These are phyloP conservation scores for Chrysopogon serrulatus DNA, from an alignment of 176 grass and related monocot genomes.

Conservation along the genomic window DNA sequence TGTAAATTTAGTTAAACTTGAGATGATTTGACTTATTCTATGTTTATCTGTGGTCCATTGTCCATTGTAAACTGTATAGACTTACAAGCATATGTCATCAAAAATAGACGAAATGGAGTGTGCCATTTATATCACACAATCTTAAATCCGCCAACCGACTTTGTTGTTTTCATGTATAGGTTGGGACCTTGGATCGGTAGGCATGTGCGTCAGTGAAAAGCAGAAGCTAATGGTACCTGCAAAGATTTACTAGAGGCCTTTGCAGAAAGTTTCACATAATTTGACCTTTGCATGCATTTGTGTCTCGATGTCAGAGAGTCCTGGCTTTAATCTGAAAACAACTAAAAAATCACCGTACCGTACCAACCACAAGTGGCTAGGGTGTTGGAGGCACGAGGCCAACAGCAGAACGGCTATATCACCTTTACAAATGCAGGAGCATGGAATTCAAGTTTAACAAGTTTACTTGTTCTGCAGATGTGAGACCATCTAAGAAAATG, in stretches of 20 bases:
- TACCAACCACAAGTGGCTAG: no score
- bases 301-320: no score
- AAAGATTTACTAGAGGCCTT: no score
- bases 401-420: neutral
- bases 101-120: neutral
- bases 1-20: no score
- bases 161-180: slow-evolving; percentile 41
- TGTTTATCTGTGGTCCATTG: slow-evolving; percentile 2
- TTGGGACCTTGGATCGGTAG: slow-evolving; percentile 87
- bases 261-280: no score
- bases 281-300: no score
- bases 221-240: slow-evolving; percentile 82
- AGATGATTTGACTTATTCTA: no score
- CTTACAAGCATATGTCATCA: slow-evolving; percentile 1
- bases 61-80: neutral
- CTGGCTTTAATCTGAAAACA: no score
- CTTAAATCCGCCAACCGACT: neutral
- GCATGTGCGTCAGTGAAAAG: slow-evolving; percentile 92
- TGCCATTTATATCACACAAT: slow-evolving; percentile 6
- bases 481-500: neutral
- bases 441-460: neutral
- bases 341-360: no score
- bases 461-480: neutral
- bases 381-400: neutral
- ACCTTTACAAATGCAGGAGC: neutral